Base-by-base conservation (phyloP, 2,329 filamentous ascomycete species). In the Ceratocystis colombiana region DNA sequence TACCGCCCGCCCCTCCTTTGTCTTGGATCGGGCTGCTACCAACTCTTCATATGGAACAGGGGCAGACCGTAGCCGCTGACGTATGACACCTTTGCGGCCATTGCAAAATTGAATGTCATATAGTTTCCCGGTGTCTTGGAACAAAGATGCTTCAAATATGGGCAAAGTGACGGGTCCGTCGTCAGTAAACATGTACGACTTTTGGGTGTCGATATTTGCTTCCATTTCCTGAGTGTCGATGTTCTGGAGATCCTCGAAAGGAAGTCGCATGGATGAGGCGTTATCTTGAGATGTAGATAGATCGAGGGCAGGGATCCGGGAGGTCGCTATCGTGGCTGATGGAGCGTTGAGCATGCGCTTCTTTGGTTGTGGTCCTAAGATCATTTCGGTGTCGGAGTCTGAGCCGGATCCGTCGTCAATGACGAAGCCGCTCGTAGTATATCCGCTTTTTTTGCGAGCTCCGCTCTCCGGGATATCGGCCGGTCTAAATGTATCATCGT, bases 1-100 rank as follows among this genome's bases (percentile, higher is more conserved):
- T 71, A 84, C 84, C 1, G 88, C 88, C 67, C 85, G 80, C 1
- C 88, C 87, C 66, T 87, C 82, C 69, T 84, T 85, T 0, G 82
- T 85, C 66, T 77, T 83, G 4, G 88, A 89, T 62, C 88, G 80
- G 10, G 84, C 81, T 25, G 87, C 87, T 2, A 89, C 82, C 70
- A 90, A 80, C 48, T 82, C 77, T 71, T 89, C 84, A 71, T 88
- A 90, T 0, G 87, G 79, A 1, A 82, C 73, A 0, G 76, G 73
- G 0, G 75, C 74, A 0, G 74, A 73, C 6, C 76, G 72, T 65
- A 78, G 79, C 64, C 85, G 83, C 71, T 83, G 77, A 57, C 79
- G 79, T 57, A 90, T 78, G 0, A 81, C 77, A 1, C 83, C 74
- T 0, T 77, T 77, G 53, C 79, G 82, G 37, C 88, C 88, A 25